Conservation (phyloP, 1,284 basidiomycete species). For the Erythrobasidium hasegawianum region DNA sequence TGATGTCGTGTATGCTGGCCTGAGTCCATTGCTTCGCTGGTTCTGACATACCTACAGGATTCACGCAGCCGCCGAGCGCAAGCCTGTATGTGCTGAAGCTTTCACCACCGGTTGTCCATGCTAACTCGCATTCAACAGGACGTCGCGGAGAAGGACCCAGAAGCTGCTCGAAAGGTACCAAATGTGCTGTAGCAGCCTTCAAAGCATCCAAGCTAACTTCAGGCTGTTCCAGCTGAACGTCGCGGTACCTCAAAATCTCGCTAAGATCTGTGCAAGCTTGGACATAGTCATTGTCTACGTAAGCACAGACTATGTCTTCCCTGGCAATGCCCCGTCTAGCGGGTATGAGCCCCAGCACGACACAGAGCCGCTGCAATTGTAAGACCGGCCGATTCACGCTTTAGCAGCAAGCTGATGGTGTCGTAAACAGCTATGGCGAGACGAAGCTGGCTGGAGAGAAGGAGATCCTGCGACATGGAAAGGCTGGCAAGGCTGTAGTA, state of each 20-base stretch:
- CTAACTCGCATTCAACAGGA: neutral
- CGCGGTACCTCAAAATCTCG: conserved; percentile 61
- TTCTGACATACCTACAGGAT: conserved; percentile 54
- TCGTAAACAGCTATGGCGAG: conserved; percentile 57
- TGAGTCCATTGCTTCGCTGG: neutral
- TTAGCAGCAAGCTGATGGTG: neutral
- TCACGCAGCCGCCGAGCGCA: conserved; percentile 76
- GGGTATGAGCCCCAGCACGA: conserved; percentile 60
- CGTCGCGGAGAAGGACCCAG: conserved; percentile 56
- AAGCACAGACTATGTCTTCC: conserved; percentile 76
- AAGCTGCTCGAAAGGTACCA: conserved; percentile 59
- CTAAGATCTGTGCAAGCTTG: conserved; percentile 58
- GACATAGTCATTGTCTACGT: conserved; percentile 67
- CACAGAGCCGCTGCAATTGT: conserved; percentile 68
- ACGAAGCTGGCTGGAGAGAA: conserved; percentile 73
- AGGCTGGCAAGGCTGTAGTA: conserved; percentile 57
- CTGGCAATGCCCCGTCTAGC: conserved; percentile 62
- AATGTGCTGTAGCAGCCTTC: no score
- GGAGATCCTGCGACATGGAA: conserved; percentile 56
- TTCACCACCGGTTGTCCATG: conserved; percentile 67
- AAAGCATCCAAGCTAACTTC: neutral
- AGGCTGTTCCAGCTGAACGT: conserved; percentile 62
- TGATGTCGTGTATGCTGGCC: conserved; percentile 56
- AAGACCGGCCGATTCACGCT: neutral
- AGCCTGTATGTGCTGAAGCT: conserved; percentile 77